phyloP scores from a whole-genome alignment of 805 yeast species.

The Spathaspora gorwiae region DNA sequence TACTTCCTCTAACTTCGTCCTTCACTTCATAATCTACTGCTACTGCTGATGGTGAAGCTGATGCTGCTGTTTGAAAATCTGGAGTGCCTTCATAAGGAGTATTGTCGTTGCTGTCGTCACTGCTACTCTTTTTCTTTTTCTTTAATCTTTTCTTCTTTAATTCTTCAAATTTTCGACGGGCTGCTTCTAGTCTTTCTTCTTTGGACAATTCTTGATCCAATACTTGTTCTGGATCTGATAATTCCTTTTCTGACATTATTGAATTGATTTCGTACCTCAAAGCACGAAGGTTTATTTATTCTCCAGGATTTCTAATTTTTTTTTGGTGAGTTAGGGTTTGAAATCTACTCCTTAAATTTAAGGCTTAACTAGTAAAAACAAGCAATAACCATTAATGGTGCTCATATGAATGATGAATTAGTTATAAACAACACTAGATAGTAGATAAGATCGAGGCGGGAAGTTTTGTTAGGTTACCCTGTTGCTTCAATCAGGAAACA shows the following conservation, averaged over 20 bases:
- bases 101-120: background rate
- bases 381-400: too few relatives aligned
- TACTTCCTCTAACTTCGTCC: background rate
- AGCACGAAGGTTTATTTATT: too few relatives aligned
- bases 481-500: too few relatives aligned
- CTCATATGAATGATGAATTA: too few relatives aligned
- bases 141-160: conserved; percentile 55
- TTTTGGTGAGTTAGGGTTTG: background rate
- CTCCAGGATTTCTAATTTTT: background rate
- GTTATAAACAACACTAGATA: too few relatives aligned
- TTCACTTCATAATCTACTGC: background rate
- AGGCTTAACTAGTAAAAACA: background rate
- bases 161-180: conserved; percentile 69
- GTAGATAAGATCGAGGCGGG: too few relatives aligned
- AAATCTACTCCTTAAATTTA: background rate
- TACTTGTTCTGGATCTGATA: background rate
- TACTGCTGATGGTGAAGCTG: background rate
- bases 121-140: conserved; percentile 37
- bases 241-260: conserved; percentile 11
- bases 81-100: background rate
- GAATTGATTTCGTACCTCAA: background rate
- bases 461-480: conserved; percentile 13
- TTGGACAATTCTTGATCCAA: conserved; percentile 30
- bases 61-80: too few relatives aligned
- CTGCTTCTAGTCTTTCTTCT: conserved; percentile 66